These are phyloP conservation scores for Calonectria montana DNA, from an alignment of 2,329 filamentous ascomycete species.

Conservation along the genomic window DNA sequence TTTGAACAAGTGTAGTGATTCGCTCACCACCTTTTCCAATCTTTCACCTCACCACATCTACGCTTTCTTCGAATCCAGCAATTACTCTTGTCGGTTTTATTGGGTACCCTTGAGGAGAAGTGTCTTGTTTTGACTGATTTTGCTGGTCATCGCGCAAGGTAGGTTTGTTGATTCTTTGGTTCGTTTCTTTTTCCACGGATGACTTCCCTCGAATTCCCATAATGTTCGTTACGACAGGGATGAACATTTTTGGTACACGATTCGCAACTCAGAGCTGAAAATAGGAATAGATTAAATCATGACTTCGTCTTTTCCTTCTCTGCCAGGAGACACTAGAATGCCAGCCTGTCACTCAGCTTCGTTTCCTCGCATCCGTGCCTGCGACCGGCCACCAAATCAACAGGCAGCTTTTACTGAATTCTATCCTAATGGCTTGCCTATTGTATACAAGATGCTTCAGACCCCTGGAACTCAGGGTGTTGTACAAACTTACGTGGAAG, in stretches of 20 bases:
- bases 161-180: not conserved
- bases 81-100: not conserved
- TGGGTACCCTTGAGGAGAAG: not conserved
- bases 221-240: not conserved
- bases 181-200: not conserved
- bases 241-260: not conserved
- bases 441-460: conserved; percentile 48
- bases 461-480: conserved; percentile 38
- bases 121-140: not conserved
- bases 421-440: conserved; percentile 52
- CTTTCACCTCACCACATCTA: not conserved
- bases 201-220: not conserved
- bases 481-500: conserved; percentile 48
- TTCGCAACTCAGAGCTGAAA: conserved; percentile 15
- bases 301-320: conserved; percentile 17
- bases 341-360: conserved; percentile 23
- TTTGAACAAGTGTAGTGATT: not conserved
- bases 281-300: conserved; percentile 27
- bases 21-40: not conserved
- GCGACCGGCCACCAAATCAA: conserved; percentile 38
- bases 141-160: not conserved
- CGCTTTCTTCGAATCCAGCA: not conserved
- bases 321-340: conserved; percentile 25
- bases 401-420: conserved; percentile 42
- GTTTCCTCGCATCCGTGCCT: conserved; percentile 37